These are phyloP conservation scores for Trametes hirsuta DNA, from an alignment of 1,284 basidiomycete species.

Conservation along the genomic window DNA sequence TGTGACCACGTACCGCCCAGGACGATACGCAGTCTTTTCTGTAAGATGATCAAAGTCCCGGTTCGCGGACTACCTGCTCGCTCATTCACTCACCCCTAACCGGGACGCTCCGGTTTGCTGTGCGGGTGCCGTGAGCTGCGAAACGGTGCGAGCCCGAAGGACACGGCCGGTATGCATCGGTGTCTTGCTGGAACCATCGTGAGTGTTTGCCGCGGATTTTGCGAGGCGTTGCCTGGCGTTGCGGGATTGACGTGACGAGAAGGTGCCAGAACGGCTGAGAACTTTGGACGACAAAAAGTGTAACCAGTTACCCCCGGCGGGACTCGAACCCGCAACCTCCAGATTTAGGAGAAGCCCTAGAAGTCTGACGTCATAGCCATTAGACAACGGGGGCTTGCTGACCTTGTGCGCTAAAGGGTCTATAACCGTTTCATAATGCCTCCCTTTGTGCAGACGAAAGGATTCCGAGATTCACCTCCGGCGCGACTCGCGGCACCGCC, in stretches of 20 bases:
- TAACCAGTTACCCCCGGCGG: constrained; percentile 56
- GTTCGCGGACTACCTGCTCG: too few relatives aligned
- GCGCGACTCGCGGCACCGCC: too few relatives aligned
- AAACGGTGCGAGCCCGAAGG: not conserved
- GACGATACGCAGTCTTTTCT: too few relatives aligned
- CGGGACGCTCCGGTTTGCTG: not conserved
- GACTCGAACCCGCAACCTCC: constrained; percentile 79
- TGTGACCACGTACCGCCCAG: too few relatives aligned
- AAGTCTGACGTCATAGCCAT: constrained; percentile 83
- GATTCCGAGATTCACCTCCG: too few relatives aligned
- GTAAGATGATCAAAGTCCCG: too few relatives aligned
- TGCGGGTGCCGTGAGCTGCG: not conserved
- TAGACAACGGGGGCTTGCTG: constrained; percentile 69
- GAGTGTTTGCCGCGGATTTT: not conserved
- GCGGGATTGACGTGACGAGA: not conserved
- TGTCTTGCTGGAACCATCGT: not conserved
- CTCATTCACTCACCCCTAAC: too few relatives aligned
- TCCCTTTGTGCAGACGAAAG: too few relatives aligned
- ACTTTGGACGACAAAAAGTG: not conserved
- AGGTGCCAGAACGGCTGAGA: too few relatives aligned
- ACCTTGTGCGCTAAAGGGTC: too few relatives aligned
- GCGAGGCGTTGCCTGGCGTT: not conserved
- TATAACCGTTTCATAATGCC: too few relatives aligned
- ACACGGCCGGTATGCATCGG: not conserved
- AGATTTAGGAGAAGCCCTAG: constrained; percentile 52